Evolutionary conservation across 768 basidiomycete species (phyloP), one percentile per base, ranked within the genome.

Genomic region (Lanmaoa pseudosensibilis): DNA sequence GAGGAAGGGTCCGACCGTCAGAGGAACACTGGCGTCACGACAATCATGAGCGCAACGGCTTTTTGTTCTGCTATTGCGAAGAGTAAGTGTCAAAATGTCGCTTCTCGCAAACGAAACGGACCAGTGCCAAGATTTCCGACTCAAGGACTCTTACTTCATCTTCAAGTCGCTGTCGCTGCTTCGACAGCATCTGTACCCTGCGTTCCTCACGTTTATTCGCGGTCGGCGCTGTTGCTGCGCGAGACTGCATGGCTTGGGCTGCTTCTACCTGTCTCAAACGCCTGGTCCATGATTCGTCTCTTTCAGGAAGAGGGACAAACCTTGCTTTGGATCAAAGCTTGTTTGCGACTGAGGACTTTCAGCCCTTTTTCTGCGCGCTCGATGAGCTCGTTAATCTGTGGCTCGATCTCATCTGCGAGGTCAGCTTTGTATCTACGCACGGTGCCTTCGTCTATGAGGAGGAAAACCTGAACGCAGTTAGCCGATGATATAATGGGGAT

Each of bases 371-470:
- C 86, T 1, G 89, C 85, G 23, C 83, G 80, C 53, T 83, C 78
- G 19, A 91, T 80, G 16, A 93, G 82, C 60, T 92, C 89, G 45
- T 78, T 82, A 19, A 93, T 86, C 32, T 87, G 83, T 18, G 91
- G 91, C 57, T 92, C 90, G 11, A 93, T 83, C 67, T 92, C 90
- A 50, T 90, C 87, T 1, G 82, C 85, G 39, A 92, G 77, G 41
- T 87, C 86, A 2, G 85, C 73, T 65, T 92, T 90, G 74, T 92
- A 91, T 69, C 75, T 79, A 51, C 80, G 79, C n/a, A 92, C 80
- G 0, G 85, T 88, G 13, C 76, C 78, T 68, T 92, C 90, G 51
- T 88, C 83, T 2, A 90, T 78, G 11, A 93, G 80, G 18, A 89
- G 73, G 66, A 88, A 92, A 0, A 90, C 83, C 90, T 93, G 53